These are phyloP conservation scores for Talaromyces sp. DNA, from an alignment of 2,329 filamentous ascomycete species.

Conservation along the genomic window DNA sequence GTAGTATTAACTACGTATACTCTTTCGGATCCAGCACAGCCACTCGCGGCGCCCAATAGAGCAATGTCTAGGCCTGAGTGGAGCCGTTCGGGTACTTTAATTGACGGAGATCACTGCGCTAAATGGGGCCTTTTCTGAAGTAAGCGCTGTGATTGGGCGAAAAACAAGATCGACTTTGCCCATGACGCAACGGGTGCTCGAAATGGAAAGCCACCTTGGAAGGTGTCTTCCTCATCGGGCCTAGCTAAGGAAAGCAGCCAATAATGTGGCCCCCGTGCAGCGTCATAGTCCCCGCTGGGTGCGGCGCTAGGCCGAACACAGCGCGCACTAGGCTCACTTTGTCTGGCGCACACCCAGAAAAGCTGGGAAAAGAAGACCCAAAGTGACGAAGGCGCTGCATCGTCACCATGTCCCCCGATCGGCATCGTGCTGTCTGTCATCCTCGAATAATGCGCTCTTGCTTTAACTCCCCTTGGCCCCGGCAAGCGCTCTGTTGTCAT, in stretches of 20 bases:
- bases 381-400: too few species aligned
- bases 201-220: not conserved
- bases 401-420: not conserved
- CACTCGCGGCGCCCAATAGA: not conserved
- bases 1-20: too few species aligned
- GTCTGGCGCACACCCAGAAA: not conserved
- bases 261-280: not conserved
- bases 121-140: not conserved
- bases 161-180: not conserved
- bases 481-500: not conserved
- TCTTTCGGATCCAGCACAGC: too few species aligned
- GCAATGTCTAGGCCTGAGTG: not conserved
- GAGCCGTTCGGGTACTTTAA: not conserved
- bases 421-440: not conserved
- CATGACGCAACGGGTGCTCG: not conserved
- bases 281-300: not conserved
- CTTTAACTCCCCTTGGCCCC: not conserved
- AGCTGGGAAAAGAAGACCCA: not conserved
- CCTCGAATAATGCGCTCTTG: not conserved
- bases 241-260: not conserved
- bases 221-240: not conserved
- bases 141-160: not conserved
- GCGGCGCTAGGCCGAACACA: not conserved
- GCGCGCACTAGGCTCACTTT: not conserved
- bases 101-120: not conserved